Base-by-base conservation (phyloP, 371 early-diverging fungal species). In the Dichotomocladium elegans region DNA sequence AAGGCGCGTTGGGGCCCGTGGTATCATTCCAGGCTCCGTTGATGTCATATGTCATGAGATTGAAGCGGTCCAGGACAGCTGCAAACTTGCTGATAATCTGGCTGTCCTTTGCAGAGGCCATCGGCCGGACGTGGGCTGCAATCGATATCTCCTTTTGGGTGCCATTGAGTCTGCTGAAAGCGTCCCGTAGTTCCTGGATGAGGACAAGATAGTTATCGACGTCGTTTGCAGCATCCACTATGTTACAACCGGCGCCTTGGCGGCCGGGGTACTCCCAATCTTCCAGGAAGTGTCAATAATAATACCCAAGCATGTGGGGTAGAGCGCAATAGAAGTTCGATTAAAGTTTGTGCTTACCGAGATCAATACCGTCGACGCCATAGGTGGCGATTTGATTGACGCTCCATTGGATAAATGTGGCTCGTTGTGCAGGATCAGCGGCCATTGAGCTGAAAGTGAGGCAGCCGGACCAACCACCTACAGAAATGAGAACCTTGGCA, bases 381-480 rank as follows among this genome's bases (percentile, higher is more conserved):
- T 62, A 73, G 21, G 29, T 61, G 27, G 24, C 47, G 25, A 68
- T 62, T 27, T 64, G 66, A 7, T 61, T 48, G 12, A 69, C 37
- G 43, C 58, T 60, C 72, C 75, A 75, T 14, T 70, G 24, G 15
- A 79, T 71, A 30, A 81, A 66, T 3, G 59, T 49, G 2, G 69
- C 66, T 41, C 82, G 70, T 25, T 60, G 61, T 22, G 61, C 54
- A 1, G 63, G 25, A 41, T 55, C 61, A 8, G 60, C 62, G 41
- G 74, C 78, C 59, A 83, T 76, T 3, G 60, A 8, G 57, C 60
- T 55, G 61, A 89, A 87, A 14, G 68, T 62, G 19, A 77, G 57
- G 26, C 85, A 83, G 15, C 87, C 89, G 22, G 81, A 79, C 87
- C 90, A 91, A 1, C 93, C 93, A 42, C 93, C 86, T 21, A 83